Evolutionary conservation across 2,329 filamentous ascomycete genomes (phyloP).

Genomic region (Scedosporium boydii): DNA sequence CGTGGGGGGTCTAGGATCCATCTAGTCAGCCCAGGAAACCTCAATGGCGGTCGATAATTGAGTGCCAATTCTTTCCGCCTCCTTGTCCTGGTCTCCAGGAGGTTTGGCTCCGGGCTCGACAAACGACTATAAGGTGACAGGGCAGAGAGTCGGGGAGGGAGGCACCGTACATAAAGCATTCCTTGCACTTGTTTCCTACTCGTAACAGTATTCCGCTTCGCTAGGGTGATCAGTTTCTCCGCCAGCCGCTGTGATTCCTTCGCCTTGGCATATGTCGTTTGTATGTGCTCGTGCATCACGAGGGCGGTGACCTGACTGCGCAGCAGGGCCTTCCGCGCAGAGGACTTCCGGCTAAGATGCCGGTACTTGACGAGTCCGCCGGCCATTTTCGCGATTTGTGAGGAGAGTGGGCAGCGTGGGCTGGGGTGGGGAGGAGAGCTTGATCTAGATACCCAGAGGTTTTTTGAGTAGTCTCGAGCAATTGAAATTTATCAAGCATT

Average conservation of each 20-base stretch:
- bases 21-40: not conserved
- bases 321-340: slow-evolving; percentile 84
- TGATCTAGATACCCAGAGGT: not conserved
- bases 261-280: slow-evolving; percentile 91
- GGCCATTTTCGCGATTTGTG: slow-evolving; percentile 51
- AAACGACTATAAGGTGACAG: not conserved
- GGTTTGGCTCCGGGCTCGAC: not conserved
- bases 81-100: not conserved
- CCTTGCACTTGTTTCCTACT: slow-evolving; percentile 64
- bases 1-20: slow-evolving; percentile 50
- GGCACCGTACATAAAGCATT: slow-evolving; percentile 69
- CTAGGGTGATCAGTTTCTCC: slow-evolving; percentile 88
- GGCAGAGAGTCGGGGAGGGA: not conserved
- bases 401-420: not conserved
- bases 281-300: slow-evolving; percentile 85
- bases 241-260: slow-evolving; percentile 93
- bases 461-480: not conserved
- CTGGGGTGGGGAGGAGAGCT: not conserved
- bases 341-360: slow-evolving; percentile 73
- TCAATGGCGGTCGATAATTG: not conserved
- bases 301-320: slow-evolving; percentile 94
- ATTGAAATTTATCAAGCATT: not conserved
- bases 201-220: slow-evolving; percentile 85
- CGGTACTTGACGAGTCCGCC: slow-evolving; percentile 82
- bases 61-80: not conserved